These are phyloP conservation scores for Cicer bijugum DNA, from an alignment of 306 rosid species.

Conservation along the genomic window DNA sequence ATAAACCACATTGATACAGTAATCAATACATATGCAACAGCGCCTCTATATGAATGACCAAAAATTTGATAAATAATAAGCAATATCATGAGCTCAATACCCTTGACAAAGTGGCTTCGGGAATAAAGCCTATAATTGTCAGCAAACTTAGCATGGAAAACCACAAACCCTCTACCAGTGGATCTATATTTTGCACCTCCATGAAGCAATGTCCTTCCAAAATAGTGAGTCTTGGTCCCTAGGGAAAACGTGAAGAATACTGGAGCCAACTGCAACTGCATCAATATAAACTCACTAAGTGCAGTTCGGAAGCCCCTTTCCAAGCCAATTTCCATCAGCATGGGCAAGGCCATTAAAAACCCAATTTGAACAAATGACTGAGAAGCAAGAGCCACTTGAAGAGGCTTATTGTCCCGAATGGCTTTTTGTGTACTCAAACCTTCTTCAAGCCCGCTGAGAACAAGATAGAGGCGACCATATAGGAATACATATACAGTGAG, in stretches of 20 bases:
- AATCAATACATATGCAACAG: conserved; percentile 53
- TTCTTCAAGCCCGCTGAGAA: conserved; percentile 61
- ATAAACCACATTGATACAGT: conserved; percentile 63
- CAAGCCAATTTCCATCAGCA: conserved; percentile 65
- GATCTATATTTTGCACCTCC: conserved; percentile 62
- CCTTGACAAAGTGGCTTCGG: conserved; percentile 62
- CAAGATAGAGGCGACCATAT: conserved; percentile 62
- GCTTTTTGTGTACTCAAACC: conserved; percentile 51
- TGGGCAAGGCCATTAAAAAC: conserved; percentile 56
- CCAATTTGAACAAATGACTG: conserved; percentile 62
- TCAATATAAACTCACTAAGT: conserved; percentile 56
- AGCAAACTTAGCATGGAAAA: conserved; percentile 63
- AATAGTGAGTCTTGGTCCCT: conserved; percentile 62
- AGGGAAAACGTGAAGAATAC: conserved; percentile 61
- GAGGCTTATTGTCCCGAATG: conserved; percentile 57
- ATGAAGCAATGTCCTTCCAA: conserved; percentile 61
- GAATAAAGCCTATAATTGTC: conserved; percentile 61
- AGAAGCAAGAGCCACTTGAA: conserved; percentile 62
- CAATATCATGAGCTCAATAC: conserved; percentile 59
- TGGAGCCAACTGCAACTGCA: conserved; percentile 62
- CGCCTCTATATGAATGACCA: conserved; percentile 50
- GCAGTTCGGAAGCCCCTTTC: conserved; percentile 64
- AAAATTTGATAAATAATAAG: conserved; percentile 54
- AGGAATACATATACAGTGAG: conserved; percentile 57
- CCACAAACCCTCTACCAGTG: conserved; percentile 63